Evolutionary conservation across 2,329 filamentous ascomycete genomes (phyloP).

Genomic region (Lachnellula subtilissima): DNA sequence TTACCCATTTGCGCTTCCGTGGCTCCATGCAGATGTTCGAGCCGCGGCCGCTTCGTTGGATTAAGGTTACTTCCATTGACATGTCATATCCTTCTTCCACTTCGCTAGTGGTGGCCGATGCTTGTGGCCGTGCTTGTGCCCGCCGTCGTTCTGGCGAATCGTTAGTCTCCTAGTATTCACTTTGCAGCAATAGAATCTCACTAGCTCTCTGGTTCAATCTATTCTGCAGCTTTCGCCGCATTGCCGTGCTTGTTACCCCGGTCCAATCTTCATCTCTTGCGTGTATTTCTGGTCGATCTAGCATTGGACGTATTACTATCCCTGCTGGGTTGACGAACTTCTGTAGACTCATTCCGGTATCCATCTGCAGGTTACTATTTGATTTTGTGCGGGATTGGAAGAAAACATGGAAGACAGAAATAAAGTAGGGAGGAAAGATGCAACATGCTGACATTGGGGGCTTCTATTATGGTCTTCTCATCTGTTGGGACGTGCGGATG

Average conservation of each 20-base stretch:
- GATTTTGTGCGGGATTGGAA: not conserved
- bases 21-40: too few relatives aligned
- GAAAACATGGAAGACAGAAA: not conserved
- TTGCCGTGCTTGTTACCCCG: conserved; percentile 27
- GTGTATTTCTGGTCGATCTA: conserved; percentile 9
- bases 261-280: conserved; percentile 32
- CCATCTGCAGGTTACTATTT: not conserved
- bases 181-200: not conserved
- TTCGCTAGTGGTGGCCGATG: too few relatives aligned
- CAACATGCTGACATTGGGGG: not conserved
- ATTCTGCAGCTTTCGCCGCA: conserved; percentile 27
- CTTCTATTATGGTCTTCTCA: not conserved
- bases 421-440: not conserved
- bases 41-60: too few relatives aligned
- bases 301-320: conserved; percentile 16
- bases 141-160: not conserved
- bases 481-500: not conserved
- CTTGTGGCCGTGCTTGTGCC: not conserved
- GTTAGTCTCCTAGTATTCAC: not conserved
- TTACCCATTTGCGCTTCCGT: not conserved
- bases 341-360: not conserved
- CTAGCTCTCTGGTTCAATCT: conserved; percentile 26
- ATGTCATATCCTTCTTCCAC: too few relatives aligned
- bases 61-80: too few relatives aligned
- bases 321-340: not conserved